Percentiles rank a stretch among this genome's conserved stretches.
These are phyloP conservation scores for Nidula niveotomentosa DNA, from an alignment of 1,284 basidiomycete genomes.

Conservation along the genomic window DNA sequence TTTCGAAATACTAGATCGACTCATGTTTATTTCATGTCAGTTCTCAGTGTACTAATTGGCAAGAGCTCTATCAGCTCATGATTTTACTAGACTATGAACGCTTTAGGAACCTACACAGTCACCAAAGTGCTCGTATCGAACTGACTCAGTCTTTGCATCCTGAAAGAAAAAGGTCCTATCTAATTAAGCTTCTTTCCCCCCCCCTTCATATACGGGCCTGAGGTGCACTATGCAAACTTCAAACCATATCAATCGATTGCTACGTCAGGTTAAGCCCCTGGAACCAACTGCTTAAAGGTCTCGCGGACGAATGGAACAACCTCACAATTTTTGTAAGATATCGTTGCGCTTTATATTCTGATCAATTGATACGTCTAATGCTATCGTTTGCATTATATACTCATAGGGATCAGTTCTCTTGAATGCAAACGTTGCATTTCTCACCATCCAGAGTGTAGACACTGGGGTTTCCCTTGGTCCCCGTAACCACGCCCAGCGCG, in stretches of 20 bases:
- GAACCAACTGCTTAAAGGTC: constrained; percentile 35
- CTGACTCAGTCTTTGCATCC: constrained; percentile 38
- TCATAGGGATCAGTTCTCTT: constrained; percentile 33
- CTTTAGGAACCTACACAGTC: constrained; percentile 53
- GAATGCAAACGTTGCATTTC: constrained; percentile 31
- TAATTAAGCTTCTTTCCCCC: constrained; percentile 33
- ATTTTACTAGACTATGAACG: constrained; percentile 32
- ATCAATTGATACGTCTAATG: no score
- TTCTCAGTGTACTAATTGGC: background rate
- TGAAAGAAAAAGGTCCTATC: constrained; percentile 14
- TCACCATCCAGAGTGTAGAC: constrained; percentile 30
- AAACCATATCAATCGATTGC: constrained; percentile 37
- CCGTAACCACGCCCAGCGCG: constrained; percentile 36
- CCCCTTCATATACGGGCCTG: constrained; percentile 36
- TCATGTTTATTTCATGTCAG: background rate
- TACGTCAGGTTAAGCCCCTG: constrained; percentile 36
- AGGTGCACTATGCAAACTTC: constrained; percentile 33
- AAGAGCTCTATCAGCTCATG: background rate
- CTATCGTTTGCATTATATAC: background rate
- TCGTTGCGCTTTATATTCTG: no score
- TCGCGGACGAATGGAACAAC: constrained; percentile 49
- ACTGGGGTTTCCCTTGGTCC: constrained; percentile 7
- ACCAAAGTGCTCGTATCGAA: constrained; percentile 47
- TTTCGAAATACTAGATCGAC: background rate
- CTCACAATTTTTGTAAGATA: constrained; percentile 50